A percentile compares a stretch with the other conserved stretches of the same genome.
Conservation (phyloP, 1,139 yeast species). For the Candida glucosophila region DNA sequence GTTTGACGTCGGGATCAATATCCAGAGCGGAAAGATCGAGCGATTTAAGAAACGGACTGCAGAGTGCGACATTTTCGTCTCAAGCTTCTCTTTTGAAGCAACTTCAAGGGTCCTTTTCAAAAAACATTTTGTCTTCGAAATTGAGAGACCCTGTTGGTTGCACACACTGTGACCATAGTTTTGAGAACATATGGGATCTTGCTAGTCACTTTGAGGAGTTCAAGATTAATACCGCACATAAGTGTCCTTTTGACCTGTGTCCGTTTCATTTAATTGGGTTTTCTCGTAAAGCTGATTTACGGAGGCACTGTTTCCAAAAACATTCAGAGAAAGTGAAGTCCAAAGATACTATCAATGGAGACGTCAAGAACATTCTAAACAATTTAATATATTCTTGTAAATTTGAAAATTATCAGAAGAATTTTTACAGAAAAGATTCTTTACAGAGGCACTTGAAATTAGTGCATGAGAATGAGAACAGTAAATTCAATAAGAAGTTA, state of each 20-base stretch:
- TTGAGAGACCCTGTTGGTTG: conserved; percentile 2
- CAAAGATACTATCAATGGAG: conserved; percentile 8
- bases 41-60: too few species aligned
- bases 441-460: conserved; percentile 43
- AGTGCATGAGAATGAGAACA: conserved; percentile 28
- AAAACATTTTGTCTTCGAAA: not conserved
- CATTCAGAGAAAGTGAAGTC: conserved; percentile 25
- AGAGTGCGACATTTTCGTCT: too few species aligned
- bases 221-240: conserved; percentile 7
- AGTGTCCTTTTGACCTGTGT: conserved; percentile 47
- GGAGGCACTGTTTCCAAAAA: conserved; percentile 53
- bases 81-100: not conserved
- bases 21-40: too few species aligned
- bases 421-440: conserved; percentile 51
- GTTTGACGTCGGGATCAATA: too few species aligned
- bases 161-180: conserved; percentile 5
- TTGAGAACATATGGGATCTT: conserved; percentile 4
- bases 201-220: conserved; percentile 5
- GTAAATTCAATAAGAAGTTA: conserved; percentile 7
- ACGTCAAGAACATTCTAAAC: conserved; percentile 7
- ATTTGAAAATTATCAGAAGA: conserved; percentile 35
- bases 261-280: conserved; percentile 58
- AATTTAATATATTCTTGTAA: conserved; percentile 10
- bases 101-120: not conserved
- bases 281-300: conserved; percentile 49